Evolutionary conservation across 495 filamentous ascomycete genomes (phyloP), one percentile per base, ranked within the genome.

Genomic region (Polyplosphaeria fusca): DNA sequence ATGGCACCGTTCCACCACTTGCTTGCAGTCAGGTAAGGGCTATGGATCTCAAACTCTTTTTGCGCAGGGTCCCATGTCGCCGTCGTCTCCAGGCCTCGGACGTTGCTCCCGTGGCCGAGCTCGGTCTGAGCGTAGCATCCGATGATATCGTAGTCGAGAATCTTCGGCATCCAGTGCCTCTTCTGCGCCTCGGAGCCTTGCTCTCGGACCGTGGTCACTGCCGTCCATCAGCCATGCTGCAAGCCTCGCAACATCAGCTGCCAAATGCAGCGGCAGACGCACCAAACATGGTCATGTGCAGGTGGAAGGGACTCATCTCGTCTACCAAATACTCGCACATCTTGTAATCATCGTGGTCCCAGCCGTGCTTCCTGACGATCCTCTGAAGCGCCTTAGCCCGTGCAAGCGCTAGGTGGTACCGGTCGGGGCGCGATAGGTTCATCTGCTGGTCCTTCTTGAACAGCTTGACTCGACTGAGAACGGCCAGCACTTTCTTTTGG

Each of bases 1-100:
- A 79, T 63, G 11, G 68, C 65, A 4, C 76, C 76, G 61, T 78
- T 77, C 76, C 76, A 78, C 74, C 75, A 78, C 38, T 79, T 79
- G 44, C 71, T 75, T 2, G 76, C 71, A 2, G 75, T 78, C 9
- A 79, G 52, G 4, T 71, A 71, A 30, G 76, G 76, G 35, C 74
- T 77, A 52, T 78, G 75, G 3, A 79, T 54, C 12, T 72, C 65
- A 47, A 79, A 79, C 39, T 76, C 72, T 44, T 72, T 70, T 3
- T 65, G 66, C 24, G 47, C 53, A 11, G 55, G 55, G 63, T 77
- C 72, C 70, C 71, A 79, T 11, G 65, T 64, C 1, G 77, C 77
- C 41, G 73, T 52, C 11, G 70, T 68, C 58, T 79, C 77, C n/a
- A 79, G 18, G 0, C 77, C 75, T 14, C 71, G 45, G 2, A 58